These are phyloP conservation scores for Hypoxylon sp. DNA, from an alignment of 2,329 filamentous ascomycete genomes.

Conservation along the genomic window DNA sequence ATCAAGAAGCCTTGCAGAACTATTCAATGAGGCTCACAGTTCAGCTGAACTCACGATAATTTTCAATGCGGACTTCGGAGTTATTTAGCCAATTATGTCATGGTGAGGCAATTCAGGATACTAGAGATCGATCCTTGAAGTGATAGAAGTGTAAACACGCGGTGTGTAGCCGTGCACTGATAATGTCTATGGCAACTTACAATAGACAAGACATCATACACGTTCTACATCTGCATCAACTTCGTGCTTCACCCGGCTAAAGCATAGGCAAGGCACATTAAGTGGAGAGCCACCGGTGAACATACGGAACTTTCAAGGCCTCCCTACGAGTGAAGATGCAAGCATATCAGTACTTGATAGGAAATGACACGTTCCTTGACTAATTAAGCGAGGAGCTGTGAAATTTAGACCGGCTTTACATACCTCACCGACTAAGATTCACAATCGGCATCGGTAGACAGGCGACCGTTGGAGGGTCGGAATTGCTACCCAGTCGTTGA, in stretches of 20 bases:
- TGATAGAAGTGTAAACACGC: neutral
- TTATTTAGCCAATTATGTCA: neutral
- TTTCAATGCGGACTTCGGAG: neutral
- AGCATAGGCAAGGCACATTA: neutral
- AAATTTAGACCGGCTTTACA: neutral
- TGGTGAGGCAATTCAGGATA: neutral
- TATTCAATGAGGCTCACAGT: neutral
- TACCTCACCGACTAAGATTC: neutral
- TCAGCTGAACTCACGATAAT: neutral
- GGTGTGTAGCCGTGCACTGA: neutral
- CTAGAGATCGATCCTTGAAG: neutral
- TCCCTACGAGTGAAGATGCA: neutral
- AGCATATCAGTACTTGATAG: neutral
- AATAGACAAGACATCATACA: neutral
- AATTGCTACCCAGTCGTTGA: neutral
- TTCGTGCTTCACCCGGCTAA: neutral
- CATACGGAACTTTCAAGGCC: neutral
- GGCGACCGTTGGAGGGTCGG: neutral
- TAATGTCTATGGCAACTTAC: neutral
- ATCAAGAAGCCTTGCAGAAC: neutral
- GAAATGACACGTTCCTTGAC: neutral
- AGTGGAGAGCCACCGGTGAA: neutral
- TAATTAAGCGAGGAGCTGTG: neutral
- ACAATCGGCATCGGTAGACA: neutral
- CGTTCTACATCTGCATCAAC: neutral